Evolutionary conservation across 108 stramenopile species (phyloP).

Genomic region (Aurantiochytrium sp.): DNA sequence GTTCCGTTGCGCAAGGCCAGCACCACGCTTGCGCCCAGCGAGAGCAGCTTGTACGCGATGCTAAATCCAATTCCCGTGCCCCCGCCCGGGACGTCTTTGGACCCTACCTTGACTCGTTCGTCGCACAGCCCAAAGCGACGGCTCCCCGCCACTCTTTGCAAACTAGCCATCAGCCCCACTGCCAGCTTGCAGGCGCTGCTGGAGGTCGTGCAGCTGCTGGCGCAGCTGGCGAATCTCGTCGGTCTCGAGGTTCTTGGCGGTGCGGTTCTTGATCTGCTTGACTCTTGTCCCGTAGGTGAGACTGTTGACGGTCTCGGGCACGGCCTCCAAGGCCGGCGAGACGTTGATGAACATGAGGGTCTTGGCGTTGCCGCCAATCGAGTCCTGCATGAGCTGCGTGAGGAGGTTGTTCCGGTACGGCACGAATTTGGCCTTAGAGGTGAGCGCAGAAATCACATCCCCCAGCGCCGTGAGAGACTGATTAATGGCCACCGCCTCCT

Average conservation of each 20-base stretch:
- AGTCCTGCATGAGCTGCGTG: conserved; percentile 63
- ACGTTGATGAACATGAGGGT: conserved; percentile 70
- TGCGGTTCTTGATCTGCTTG: background rate
- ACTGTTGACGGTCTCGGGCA: conserved; percentile 28
- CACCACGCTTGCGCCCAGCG: conserved; percentile 66
- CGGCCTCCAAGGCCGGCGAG: conserved; percentile 42
- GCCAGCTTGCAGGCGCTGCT: background rate
- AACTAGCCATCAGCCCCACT: too few relatives aligned
- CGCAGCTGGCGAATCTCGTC: background rate
- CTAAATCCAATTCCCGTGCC: conserved; percentile 74
- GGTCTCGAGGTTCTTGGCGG: background rate
- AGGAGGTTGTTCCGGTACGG: conserved; percentile 59
- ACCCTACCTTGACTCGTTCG: too few relatives aligned
- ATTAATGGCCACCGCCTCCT: conserved; percentile 69
- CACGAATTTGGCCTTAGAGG: conserved; percentile 31
- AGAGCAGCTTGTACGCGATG: conserved; percentile 64
- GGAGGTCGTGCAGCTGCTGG: background rate
- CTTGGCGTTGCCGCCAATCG: conserved; percentile 62
- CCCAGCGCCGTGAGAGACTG: conserved; percentile 62
- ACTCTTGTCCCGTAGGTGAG: conserved; percentile 33
- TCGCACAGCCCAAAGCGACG: too few relatives aligned
- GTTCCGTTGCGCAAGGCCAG: conserved; percentile 66
- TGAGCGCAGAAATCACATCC: conserved; percentile 65
- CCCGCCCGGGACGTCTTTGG: conserved; percentile 79
- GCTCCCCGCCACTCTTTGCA: too few relatives aligned